Evolutionary conservation across 1,139 yeast genomes (phyloP).

Genomic region (Wickerhamiella pararugosa): DNA sequence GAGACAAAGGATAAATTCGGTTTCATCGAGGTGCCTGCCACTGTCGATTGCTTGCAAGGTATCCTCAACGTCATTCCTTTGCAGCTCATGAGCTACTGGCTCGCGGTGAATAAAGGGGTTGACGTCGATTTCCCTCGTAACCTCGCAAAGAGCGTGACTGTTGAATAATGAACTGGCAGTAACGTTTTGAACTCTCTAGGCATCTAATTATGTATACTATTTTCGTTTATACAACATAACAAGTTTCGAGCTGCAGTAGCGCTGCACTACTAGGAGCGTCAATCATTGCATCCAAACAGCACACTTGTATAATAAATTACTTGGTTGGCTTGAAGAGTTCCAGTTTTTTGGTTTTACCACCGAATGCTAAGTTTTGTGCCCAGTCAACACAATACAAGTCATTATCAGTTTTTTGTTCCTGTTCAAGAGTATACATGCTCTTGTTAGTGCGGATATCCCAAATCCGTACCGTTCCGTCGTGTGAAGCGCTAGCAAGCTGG

Average conservation of each 20-base stretch:
- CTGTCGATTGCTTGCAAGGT: slow-evolving; percentile 97
- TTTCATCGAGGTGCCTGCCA: slow-evolving; percentile 76
- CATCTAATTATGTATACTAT: not conserved
- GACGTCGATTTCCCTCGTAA: slow-evolving; percentile 99
- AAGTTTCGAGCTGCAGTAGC: too few relatives aligned
- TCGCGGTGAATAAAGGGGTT: slow-evolving; percentile 87
- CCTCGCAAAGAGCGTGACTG: slow-evolving; percentile 96
- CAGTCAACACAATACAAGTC: slow-evolving; percentile 83
- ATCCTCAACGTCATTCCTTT: slow-evolving; percentile 85
- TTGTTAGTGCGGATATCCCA: slow-evolving; percentile 92
- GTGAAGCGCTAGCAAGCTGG: slow-evolving; percentile 79
- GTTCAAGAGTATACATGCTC: slow-evolving; percentile 71
- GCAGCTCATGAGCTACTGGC: slow-evolving; percentile 94
- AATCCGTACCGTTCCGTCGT: slow-evolving; percentile 86
- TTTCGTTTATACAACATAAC: too few relatives aligned
- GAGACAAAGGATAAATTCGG: slow-evolving; percentile 23
- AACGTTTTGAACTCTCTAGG: too few relatives aligned
- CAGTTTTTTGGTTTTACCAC: slow-evolving; percentile 85
- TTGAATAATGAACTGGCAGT: slow-evolving; percentile 36
- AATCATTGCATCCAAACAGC: not conserved
- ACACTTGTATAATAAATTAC: not conserved
- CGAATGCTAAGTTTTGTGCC: slow-evolving; percentile 74
- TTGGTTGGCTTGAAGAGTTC: slow-evolving; percentile 44
- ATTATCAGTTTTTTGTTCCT: slow-evolving; percentile 28
- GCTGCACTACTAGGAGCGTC: slow-evolving; percentile 9